Conservation (phyloP, 495 filamentous ascomycete genomes). For the Chaetomidium leptoderma region DNA sequence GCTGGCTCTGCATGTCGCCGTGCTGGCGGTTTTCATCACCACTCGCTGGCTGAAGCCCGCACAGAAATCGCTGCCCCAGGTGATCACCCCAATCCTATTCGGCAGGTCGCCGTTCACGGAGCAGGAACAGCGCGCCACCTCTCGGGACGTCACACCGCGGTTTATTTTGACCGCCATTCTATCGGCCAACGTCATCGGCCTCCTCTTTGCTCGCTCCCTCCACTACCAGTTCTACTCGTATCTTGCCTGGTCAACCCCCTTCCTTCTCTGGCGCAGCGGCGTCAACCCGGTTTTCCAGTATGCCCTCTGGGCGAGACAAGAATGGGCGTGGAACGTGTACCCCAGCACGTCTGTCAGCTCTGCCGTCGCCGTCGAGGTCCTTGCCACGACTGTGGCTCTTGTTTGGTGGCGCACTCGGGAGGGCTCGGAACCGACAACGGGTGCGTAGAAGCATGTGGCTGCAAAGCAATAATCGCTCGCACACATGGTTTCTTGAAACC, state of each 20-base stretch:
- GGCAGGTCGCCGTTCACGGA: constrained; percentile 50
- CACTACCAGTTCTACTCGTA: constrained; percentile 98
- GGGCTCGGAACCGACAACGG: constrained; percentile 30
- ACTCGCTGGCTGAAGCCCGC: constrained; percentile 48
- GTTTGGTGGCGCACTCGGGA: constrained; percentile 58
- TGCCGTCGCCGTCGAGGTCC: constrained; percentile 63
- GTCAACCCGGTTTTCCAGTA: constrained; percentile 69
- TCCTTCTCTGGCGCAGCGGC: constrained; percentile 79
- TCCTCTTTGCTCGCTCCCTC: constrained; percentile 84
- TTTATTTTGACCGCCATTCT: constrained; percentile 78
- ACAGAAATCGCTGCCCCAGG: constrained; percentile 40
- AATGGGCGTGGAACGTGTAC: constrained; percentile 96
- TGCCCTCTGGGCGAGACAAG: constrained; percentile 74
- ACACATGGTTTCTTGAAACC: neutral
- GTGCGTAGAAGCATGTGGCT: constrained; percentile 22
- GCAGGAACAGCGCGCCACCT: constrained; percentile 51
- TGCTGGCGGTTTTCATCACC: constrained; percentile 59
- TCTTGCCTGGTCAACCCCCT: constrained; percentile 86
- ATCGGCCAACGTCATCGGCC: constrained; percentile 73
- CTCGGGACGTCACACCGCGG: constrained; percentile 58
- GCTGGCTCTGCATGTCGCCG: constrained; percentile 60
- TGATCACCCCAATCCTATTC: constrained; percentile 50
- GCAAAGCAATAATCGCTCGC: constrained; percentile 21
- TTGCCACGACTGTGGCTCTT: constrained; percentile 60
- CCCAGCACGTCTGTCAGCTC: constrained; percentile 86